These are phyloP conservation scores for Zopfochytrium polystomum DNA, from an alignment of 371 early-diverging fungal species.

Conservation along the genomic window DNA sequence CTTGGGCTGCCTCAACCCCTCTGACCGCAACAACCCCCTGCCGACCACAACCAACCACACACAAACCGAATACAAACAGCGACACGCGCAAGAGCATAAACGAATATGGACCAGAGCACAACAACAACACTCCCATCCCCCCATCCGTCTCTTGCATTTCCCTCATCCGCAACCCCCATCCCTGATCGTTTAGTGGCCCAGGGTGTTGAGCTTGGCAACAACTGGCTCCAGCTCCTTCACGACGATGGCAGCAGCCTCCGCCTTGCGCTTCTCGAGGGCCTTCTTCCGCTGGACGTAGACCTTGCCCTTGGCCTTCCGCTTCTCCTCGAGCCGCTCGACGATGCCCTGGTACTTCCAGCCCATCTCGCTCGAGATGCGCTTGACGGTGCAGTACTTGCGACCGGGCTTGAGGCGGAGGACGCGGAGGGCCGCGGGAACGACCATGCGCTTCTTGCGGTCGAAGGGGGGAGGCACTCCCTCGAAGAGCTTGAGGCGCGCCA, in stretches of 20 bases:
- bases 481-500: conserved; percentile 96
- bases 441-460: conserved; percentile 93
- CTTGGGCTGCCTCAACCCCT: too few relatives aligned
- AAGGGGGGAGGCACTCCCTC: conserved; percentile 99
- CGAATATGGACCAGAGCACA: too few relatives aligned
- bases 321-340: conserved; percentile 92
- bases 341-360: conserved; percentile 99
- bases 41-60: too few relatives aligned
- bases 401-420: conserved; percentile 94
- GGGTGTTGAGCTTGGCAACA: conserved; percentile 35
- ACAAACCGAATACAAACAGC: too few relatives aligned
- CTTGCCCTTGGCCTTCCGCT: conserved; percentile 92
- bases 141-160: too few relatives aligned
- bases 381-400: conserved; percentile 94
- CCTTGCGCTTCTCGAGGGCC: conserved; percentile 57
- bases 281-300: conserved; percentile 93
- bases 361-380: conserved; percentile 92
- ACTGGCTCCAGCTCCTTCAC: conserved; percentile 49
- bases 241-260: conserved; percentile 56
- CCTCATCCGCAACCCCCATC: too few relatives aligned
- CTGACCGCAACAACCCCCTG: too few relatives aligned
- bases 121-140: too few relatives aligned
- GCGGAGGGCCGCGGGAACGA: conserved; percentile 95
- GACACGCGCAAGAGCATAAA: too few relatives aligned
- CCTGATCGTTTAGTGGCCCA: conserved; percentile 42